Evolutionary conservation across 768 basidiomycete genomes (phyloP).

Genomic region (Rubroboletus satanas): DNA sequence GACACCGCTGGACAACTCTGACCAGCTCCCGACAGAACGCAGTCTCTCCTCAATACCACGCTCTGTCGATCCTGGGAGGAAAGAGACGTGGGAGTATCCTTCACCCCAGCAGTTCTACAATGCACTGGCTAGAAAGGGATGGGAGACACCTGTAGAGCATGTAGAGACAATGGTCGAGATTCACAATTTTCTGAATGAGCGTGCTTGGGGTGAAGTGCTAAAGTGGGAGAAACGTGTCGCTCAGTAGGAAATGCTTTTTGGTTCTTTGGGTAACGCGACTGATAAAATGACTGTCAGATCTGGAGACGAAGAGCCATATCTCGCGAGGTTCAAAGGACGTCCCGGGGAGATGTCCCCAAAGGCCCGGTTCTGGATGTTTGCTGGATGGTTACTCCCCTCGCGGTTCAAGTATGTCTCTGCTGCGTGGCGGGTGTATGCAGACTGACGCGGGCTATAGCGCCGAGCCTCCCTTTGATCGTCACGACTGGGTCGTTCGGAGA

Average conservation of each 20-base stretch:
- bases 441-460: slow-evolving; percentile 44
- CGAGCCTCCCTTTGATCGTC: slow-evolving; percentile 94
- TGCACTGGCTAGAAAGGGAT: slow-evolving; percentile 91
- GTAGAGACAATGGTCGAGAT: slow-evolving; percentile 97
- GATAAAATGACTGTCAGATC: slow-evolving; percentile 34
- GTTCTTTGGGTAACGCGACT: neutral
- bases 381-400: slow-evolving; percentile 85
- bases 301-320: slow-evolving; percentile 59
- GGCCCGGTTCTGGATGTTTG: slow-evolving; percentile 80
- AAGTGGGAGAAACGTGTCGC: slow-evolving; percentile 78
- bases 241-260: slow-evolving; percentile 13
- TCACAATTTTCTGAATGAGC: slow-evolving; percentile 96
- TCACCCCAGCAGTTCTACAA: slow-evolving; percentile 98
- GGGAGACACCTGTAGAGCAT: slow-evolving; percentile 96
- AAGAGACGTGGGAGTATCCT: slow-evolving; percentile 85
- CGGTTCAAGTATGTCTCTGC: slow-evolving; percentile 71
- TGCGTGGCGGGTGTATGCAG: neutral
- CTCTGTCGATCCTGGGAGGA: slow-evolving; percentile 29
- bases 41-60: slow-evolving; percentile 86
- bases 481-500: slow-evolving; percentile 94
- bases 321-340: slow-evolving; percentile 82
- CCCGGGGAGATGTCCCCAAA: slow-evolving; percentile 95
- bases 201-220: slow-evolving; percentile 92
- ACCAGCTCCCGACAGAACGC: slow-evolving; percentile 67
- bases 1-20: slow-evolving; percentile 49